Conservation (phyloP, 2,329 filamentous ascomycete genomes). For the Neoscytalidium dimidiatum region DNA sequence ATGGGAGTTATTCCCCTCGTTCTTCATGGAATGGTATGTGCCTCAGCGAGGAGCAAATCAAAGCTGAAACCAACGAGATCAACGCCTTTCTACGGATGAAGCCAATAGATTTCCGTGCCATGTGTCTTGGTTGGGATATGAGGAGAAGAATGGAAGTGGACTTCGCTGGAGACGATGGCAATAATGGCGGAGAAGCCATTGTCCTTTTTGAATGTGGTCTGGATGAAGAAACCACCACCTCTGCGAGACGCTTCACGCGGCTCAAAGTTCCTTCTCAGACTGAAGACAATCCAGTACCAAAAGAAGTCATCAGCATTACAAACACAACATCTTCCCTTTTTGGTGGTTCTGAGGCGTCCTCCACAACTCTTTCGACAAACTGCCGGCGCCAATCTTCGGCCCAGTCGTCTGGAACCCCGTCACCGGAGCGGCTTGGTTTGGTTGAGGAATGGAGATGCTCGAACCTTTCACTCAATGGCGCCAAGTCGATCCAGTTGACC, state of each 20-base stretch:
- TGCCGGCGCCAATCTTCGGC: neutral
- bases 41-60: slow-evolving; percentile 68
- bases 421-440: slow-evolving; percentile 36
- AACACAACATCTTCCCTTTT: slow-evolving; percentile 49
- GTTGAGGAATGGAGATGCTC: slow-evolving; percentile 69
- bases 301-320: slow-evolving; percentile 2
- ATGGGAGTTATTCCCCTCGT: slow-evolving; percentile 77
- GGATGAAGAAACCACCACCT: slow-evolving; percentile 57
- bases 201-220: slow-evolving; percentile 73
- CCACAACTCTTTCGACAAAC: slow-evolving; percentile 30
- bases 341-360: slow-evolving; percentile 40
- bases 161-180: slow-evolving; percentile 79
- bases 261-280: slow-evolving; percentile 46
- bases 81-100: slow-evolving; percentile 72
- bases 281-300: slow-evolving; percentile 26
- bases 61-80: slow-evolving; percentile 78
- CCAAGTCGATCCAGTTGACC: slow-evolving; percentile 64
- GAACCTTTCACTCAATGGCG: slow-evolving; percentile 61
- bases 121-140: slow-evolving; percentile 92
- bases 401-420: slow-evolving; percentile 23
- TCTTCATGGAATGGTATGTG: slow-evolving; percentile 75
- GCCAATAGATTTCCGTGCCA: slow-evolving; percentile 75
- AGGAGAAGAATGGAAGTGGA: slow-evolving; percentile 81
- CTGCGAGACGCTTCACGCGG: slow-evolving; percentile 61
- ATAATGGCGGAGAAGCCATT: slow-evolving; percentile 73